Conservation (phyloP, 2,329 filamentous ascomycete genomes). For the Aspergillus luchuensis region DNA sequence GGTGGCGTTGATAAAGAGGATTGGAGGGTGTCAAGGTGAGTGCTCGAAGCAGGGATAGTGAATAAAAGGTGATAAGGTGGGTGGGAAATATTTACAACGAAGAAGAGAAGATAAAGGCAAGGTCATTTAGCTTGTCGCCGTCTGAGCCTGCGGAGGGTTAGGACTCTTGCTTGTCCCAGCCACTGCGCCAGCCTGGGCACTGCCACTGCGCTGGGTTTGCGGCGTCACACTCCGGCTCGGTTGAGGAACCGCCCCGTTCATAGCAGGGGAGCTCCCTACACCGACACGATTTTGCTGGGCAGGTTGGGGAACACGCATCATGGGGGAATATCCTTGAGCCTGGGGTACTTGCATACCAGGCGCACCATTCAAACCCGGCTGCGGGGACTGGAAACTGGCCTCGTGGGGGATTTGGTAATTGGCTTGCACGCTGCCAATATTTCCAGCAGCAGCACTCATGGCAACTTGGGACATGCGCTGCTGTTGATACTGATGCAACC, state of each 20-base stretch:
- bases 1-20: neutral
- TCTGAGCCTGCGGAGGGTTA: constrained; percentile 44
- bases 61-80: constrained; percentile 23
- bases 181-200: constrained; percentile 42
- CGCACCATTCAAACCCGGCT: constrained; percentile 37
- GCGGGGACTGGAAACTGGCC: constrained; percentile 39
- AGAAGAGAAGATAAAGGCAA: constrained; percentile 15
- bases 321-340: constrained; percentile 55
- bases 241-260: constrained; percentile 47
- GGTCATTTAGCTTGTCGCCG: constrained; percentile 36
- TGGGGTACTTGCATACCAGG: constrained; percentile 49
- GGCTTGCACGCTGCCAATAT: constrained; percentile 43
- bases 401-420: constrained; percentile 46
- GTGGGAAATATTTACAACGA: constrained; percentile 38
- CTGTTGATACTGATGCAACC: constrained; percentile 51
- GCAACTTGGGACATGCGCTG: constrained; percentile 54
- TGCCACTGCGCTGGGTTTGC: constrained; percentile 48
- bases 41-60: constrained; percentile 1
- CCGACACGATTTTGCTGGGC: constrained; percentile 45
- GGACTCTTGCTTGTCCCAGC: constrained; percentile 46
- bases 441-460: constrained; percentile 55
- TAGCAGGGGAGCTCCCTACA: constrained; percentile 45
- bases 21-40: neutral
- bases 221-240: constrained; percentile 50
- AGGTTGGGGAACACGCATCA: constrained; percentile 55